Evolutionary conservation across 2,329 filamentous ascomycete species (phyloP).

Genomic region (Xylaria hypoxylon): DNA sequence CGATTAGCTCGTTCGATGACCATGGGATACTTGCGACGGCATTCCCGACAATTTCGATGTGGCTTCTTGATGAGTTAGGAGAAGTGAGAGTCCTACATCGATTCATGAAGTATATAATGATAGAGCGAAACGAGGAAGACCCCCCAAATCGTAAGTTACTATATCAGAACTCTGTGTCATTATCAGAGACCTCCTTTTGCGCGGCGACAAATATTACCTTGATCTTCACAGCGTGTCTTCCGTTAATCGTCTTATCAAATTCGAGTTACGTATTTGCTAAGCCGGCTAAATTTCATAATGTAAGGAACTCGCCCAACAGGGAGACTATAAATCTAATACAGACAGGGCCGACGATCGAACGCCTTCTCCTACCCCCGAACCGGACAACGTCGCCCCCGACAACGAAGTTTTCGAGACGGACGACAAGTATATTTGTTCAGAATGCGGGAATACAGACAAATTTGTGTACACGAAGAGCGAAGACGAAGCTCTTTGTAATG

Average conservation of each 20-base stretch:
- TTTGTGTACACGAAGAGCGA: constrained; percentile 32
- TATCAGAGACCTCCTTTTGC: background rate
- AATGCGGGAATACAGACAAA: constrained; percentile 23
- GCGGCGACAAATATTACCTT: background rate
- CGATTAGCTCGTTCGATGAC: constrained; percentile 5
- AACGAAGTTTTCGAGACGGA: constrained; percentile 5
- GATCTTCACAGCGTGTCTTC: background rate
- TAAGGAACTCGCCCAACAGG: background rate
- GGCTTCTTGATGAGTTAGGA: background rate
- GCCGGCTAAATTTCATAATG: constrained; percentile 4
- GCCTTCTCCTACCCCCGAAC: background rate
- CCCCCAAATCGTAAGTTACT: background rate
- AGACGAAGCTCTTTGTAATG: constrained; percentile 21
- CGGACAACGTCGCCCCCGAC: constrained; percentile 3
- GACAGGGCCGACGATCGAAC: constrained; percentile 1
- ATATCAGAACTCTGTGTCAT: background rate
- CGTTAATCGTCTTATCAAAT: background rate
- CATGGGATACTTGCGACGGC: constrained; percentile 15
- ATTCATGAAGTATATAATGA: constrained; percentile 22
- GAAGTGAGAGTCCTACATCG: background rate
- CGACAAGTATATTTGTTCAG: constrained; percentile 30
- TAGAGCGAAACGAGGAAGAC: background rate
- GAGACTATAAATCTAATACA: constrained; percentile 11
- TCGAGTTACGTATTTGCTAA: no score
- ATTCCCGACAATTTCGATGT: constrained; percentile 8